A percentile compares a stretch with the other conserved stretches of the same genome.
phyloP scores from a whole-genome alignment of 805 yeast genomes.

The Debaryomyces prosopidis region DNA sequence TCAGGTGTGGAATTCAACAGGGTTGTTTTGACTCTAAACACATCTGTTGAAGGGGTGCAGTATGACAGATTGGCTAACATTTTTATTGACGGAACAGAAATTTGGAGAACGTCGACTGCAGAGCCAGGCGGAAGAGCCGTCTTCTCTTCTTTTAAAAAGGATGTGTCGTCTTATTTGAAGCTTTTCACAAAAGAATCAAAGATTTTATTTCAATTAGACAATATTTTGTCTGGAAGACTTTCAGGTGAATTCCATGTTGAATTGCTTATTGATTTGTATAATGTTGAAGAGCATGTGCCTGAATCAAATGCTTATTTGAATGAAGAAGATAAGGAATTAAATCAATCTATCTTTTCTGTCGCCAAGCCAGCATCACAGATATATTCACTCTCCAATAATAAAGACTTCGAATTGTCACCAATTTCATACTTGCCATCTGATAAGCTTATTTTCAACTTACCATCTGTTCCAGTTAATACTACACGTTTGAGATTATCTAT shows the following conservation, averaged over 20 bases:
- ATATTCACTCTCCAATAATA: conserved; percentile 32
- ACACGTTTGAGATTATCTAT: conserved; percentile 60
- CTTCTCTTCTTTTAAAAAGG: conserved; percentile 57
- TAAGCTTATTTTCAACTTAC: conserved; percentile 38
- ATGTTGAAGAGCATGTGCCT: conserved; percentile 9
- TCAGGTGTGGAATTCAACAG: conserved; percentile 43
- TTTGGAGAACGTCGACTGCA: conserved; percentile 83
- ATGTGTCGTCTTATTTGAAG: conserved; percentile 55
- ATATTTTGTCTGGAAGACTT: conserved; percentile 51
- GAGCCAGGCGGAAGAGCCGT: conserved; percentile 53
- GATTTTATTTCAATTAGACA: conserved; percentile 63
- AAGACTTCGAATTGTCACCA: conserved; percentile 36
- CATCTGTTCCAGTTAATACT: conserved; percentile 52
- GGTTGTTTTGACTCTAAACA: conserved; percentile 54
- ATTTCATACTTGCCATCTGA: conserved; percentile 46
- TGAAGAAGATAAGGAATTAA: conserved; percentile 11
- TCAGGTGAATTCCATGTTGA: conserved; percentile 62
- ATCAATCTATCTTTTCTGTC: conserved; percentile 22
- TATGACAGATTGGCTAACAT: conserved; percentile 67
- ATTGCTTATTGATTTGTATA: conserved; percentile 52
- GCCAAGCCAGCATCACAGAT: conserved; percentile 40
- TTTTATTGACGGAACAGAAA: conserved; percentile 58
- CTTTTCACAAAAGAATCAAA: conserved; percentile 48
- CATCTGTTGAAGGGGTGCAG: conserved; percentile 58
- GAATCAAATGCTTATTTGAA: background rate